These are phyloP conservation scores for Lichenothelia convexa DNA, from an alignment of 495 filamentous ascomycete species.

Conservation along the genomic window DNA sequence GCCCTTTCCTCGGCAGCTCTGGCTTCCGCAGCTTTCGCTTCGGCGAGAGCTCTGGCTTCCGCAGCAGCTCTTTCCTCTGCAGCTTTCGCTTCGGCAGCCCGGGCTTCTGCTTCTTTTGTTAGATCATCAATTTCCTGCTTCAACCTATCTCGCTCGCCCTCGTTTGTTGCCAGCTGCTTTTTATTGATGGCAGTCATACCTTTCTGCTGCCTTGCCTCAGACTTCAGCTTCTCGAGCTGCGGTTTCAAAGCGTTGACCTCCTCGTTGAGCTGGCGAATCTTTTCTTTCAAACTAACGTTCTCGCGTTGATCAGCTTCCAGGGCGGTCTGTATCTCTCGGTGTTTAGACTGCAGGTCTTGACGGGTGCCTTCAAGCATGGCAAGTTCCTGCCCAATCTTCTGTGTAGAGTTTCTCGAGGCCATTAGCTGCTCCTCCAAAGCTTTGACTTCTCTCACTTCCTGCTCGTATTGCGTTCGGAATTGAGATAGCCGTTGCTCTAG, in stretches of 20 bases:
- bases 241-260: conserved; percentile 71
- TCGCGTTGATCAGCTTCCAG: conserved; percentile 79
- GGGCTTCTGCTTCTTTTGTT: conserved; percentile 41
- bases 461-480: conserved; percentile 72
- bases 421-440: conserved; percentile 67
- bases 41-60: no score
- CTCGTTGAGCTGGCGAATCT: conserved; percentile 61
- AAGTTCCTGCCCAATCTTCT: conserved; percentile 63
- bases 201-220: conserved; percentile 82
- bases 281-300: conserved; percentile 69
- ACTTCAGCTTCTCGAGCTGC: conserved; percentile 74
- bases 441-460: conserved; percentile 74
- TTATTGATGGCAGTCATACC: conserved; percentile 93
- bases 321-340: conserved; percentile 51
- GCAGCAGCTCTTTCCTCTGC: conserved; percentile 21
- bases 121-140: conserved; percentile 58
- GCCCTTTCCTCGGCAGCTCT: conserved; percentile 14
- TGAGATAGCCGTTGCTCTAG: conserved; percentile 76
- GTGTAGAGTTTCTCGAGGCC: conserved; percentile 56
- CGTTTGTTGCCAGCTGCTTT: conserved; percentile 81
- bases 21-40: no score
- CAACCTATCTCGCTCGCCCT: conserved; percentile 69
- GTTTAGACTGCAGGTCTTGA: conserved; percentile 72
- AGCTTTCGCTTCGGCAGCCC: conserved; percentile 17
- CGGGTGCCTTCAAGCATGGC: conserved; percentile 63